These are phyloP conservation scores for Pinus albicaulis DNA, from an alignment of 75 land plant species.

Conservation along the genomic window DNA sequence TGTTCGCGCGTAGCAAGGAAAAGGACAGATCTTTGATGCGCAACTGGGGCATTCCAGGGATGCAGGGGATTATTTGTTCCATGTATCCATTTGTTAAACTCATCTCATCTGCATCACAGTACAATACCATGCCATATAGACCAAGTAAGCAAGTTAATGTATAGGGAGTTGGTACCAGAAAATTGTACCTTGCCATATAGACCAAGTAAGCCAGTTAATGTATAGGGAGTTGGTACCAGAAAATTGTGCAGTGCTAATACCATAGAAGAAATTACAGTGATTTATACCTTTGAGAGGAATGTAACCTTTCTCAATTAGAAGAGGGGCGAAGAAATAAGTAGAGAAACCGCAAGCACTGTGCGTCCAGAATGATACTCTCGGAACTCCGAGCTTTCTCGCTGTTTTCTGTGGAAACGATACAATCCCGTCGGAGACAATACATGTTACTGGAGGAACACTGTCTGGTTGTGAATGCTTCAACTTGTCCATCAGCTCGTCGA, in stretches of 20 bases:
- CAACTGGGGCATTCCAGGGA: conserved; percentile 10
- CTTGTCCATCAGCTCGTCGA: conserved; percentile 17
- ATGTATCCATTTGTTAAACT: not conserved
- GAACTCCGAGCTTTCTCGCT: conserved; percentile 38
- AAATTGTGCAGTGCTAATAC: no score
- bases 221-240: no score
- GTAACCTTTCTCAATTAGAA: conserved; percentile 18
- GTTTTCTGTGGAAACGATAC: conserved; percentile 38
- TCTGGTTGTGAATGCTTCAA: not conserved
- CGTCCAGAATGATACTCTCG: conserved; percentile 38
- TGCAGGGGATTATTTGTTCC: conserved; percentile 2
- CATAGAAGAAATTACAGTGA: no score
- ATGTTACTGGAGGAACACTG: conserved; percentile 33
- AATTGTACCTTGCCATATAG: no score
- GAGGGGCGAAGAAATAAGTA: conserved; percentile 9
- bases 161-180: no score
- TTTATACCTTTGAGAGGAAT: conserved; percentile 45
- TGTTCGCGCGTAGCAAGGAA: not conserved
- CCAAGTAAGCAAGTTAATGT: no score
- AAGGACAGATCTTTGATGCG: conserved; percentile 11
- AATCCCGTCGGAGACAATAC: conserved; percentile 36
- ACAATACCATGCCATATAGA: no score
- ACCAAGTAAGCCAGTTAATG: no score
- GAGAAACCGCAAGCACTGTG: conserved; percentile 44
- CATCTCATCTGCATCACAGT: no score